A percentile compares a stretch with the other conserved stretches of the same genome.
Evolutionary conservation across 768 basidiomycete species (phyloP).

Genomic region (Tylopilus sp.): DNA sequence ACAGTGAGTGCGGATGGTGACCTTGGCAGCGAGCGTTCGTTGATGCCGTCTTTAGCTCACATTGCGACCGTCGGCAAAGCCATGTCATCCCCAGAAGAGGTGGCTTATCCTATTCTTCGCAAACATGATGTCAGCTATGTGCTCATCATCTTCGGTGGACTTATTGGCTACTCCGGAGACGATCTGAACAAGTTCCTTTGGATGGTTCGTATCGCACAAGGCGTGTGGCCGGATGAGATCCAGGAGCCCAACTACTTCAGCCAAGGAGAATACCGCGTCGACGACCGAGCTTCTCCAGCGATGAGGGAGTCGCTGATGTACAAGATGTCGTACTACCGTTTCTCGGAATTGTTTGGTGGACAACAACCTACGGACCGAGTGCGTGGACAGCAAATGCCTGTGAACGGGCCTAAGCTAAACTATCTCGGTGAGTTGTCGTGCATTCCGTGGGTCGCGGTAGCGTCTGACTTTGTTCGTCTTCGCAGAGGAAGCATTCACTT

Average conservation of each 20-base stretch:
- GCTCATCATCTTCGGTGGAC: constrained; percentile 94
- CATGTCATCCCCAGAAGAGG: constrained; percentile 92
- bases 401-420: constrained; percentile 76
- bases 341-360: constrained; percentile 82
- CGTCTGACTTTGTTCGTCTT: constrained; percentile 2
- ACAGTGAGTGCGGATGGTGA: constrained; percentile 60
- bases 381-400: constrained; percentile 79
- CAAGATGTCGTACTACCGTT: constrained; percentile 98
- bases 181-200: constrained; percentile 99
- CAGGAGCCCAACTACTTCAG: constrained; percentile 96
- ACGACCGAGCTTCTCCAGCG: constrained; percentile 74
- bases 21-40: constrained; percentile 2
- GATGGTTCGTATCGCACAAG: constrained; percentile 96
- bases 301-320: constrained; percentile 99
- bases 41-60: constrained; percentile 55
- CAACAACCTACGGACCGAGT: constrained; percentile 79
- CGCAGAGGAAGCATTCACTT: constrained; percentile 94
- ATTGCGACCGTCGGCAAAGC: constrained; percentile 99
- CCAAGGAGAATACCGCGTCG: constrained; percentile 90
- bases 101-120: constrained; percentile 93
- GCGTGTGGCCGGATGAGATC: constrained; percentile 98
- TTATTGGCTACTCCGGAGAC: constrained; percentile 96
- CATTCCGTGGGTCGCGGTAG: background rate
- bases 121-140: constrained; percentile 99
- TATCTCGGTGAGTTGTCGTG: constrained; percentile 63